Conservation (phyloP, 768 basidiomycete species). For the Dacryopinax primogenitus region DNA sequence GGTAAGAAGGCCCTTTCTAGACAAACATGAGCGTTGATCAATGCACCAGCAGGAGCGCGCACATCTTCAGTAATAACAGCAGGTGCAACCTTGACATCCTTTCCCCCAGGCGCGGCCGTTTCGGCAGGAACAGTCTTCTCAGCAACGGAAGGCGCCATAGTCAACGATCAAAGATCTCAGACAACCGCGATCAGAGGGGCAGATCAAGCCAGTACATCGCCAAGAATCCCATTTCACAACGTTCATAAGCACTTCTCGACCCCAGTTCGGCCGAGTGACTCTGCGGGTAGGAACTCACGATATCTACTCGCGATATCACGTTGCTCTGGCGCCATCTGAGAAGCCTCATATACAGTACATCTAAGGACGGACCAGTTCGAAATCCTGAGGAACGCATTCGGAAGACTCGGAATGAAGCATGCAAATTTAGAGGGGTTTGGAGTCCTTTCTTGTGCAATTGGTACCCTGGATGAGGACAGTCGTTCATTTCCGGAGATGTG, state of each 20-base stretch:
- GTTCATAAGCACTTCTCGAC: background rate
- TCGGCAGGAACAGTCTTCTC: background rate
- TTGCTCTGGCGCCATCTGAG: background rate
- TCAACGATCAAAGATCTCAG: too few relatives aligned
- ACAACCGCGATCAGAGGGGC: too few relatives aligned
- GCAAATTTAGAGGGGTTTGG: too few relatives aligned
- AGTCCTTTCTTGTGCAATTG: too few relatives aligned
- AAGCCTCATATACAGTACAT: too few relatives aligned
- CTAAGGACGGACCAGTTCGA: background rate
- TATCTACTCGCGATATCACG: background rate
- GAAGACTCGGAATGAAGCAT: too few relatives aligned
- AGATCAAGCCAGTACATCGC: too few relatives aligned
- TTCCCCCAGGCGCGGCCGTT: background rate
- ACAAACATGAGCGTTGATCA: slow-evolving; percentile 9
- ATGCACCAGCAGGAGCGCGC: background rate
- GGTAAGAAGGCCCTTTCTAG: slow-evolving; percentile 35
- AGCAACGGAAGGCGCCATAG: slow-evolving; percentile 3
- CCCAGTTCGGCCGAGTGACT: background rate
- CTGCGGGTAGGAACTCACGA: too few relatives aligned
- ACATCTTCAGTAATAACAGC: background rate
- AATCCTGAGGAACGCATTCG: background rate
- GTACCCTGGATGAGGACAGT: too few relatives aligned
- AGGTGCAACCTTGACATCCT: background rate
- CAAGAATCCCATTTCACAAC: too few relatives aligned
- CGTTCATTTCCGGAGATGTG: too few relatives aligned